Base-by-base conservation (phyloP, 768 basidiomycete genomes). In the Lentinula guzmanii region DNA sequence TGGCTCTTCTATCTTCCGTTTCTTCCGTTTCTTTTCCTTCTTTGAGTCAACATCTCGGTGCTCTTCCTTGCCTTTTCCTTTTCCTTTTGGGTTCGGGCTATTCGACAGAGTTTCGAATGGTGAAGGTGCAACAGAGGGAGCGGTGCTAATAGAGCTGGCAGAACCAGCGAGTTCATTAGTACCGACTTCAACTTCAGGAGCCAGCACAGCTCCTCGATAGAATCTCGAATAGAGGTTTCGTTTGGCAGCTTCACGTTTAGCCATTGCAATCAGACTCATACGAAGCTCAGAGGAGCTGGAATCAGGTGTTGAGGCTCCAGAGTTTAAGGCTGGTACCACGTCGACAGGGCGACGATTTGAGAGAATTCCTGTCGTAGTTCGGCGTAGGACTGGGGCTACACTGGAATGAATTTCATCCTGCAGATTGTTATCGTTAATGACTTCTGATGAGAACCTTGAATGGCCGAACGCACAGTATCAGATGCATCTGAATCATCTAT, bases 211-310 rank as follows among this genome's bases (percentile, higher is more conserved):
- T 0, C 93, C 95, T 24, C 87, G 83, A 68, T 89, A 90, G 71
- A 97, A 96, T 61, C 79, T 79, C 4, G 91, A 79, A 70, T 97
- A 98, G 3, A 98, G 79, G 18, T 78, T 79, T 10, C 83, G 79
- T 63, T 82, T 84, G 0, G 93, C 95, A 9, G 90, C 86, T 65
- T 93, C 89, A 50, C 88, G 80, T 71, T 92, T 93, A 5, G 92
- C 90, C 3, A 75, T 71, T 0, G 83, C 76, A 58, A 93, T 68
- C 11, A 93, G 71, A 61, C 77, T 84, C 18, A 79, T 72, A 50
- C 76, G 78, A 5, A 77, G 74, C 21, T 65, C 50, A 37, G 63
- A 61, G 39, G 70, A 68, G 13, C 63, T 64, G 41, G 60, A 48
- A 18, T 75, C 68, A 5, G 79, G 80, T 15, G 79, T 83, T 58